Conservation (phyloP, 2,329 filamentous ascomycete genomes). For the Aspergillus transmontanensis region DNA sequence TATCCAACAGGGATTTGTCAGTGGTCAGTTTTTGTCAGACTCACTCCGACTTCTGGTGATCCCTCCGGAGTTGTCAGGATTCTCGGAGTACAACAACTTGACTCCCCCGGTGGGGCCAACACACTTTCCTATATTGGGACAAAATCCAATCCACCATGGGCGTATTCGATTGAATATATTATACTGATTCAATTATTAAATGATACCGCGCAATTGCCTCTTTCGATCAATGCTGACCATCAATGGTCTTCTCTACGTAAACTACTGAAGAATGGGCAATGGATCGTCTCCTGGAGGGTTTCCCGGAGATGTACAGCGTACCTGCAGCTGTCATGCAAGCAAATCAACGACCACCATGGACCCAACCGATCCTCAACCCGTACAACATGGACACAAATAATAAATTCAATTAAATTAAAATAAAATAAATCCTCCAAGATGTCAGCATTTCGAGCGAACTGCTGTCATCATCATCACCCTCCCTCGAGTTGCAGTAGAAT, state of each 20-base stretch:
- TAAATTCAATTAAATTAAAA: neutral
- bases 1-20: neutral
- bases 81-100: neutral
- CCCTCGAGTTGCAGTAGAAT: neutral
- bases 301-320: slow-evolving; percentile 9
- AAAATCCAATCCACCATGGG: too few relatives aligned
- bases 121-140: too few relatives aligned
- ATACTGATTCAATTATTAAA: too few relatives aligned
- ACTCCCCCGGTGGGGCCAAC: neutral
- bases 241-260: neutral
- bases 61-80: neutral
- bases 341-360: neutral
- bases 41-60: neutral
- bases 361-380: neutral
- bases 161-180: too few relatives aligned
- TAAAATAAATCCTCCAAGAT: neutral
- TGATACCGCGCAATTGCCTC: neutral
- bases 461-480: neutral
- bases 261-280: neutral
- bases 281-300: neutral
- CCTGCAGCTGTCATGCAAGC: slow-evolving; percentile 23
- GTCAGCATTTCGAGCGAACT: neutral
- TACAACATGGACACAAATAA: neutral
- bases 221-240: neutral
- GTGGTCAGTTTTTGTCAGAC: neutral